phyloP scores from a whole-genome alignment of 352 stramenopile species.

The Phytophthora sp. region DNA sequence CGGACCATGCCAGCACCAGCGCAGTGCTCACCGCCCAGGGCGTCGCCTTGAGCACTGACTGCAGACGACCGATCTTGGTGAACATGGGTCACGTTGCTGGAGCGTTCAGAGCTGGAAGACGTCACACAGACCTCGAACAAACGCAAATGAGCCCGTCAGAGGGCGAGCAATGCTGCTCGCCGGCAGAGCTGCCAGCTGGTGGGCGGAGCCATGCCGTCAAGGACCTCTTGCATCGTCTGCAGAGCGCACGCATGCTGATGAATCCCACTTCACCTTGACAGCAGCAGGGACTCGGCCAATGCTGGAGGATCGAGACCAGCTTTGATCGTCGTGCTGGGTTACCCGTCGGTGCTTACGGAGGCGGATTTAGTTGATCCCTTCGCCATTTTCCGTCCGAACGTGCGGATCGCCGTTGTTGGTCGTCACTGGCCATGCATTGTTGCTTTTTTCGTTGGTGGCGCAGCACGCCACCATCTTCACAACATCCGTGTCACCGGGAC shows the following conservation, averaged over 20 bases:
- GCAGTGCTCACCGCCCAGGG: conserved; percentile 20
- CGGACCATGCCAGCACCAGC: conserved; percentile 19
- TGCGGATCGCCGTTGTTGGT: conserved; percentile 8
- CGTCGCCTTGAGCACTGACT: conserved; percentile 8
- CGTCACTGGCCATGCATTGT: neutral
- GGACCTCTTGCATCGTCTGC: conserved; percentile 33
- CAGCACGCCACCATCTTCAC: too few relatives aligned
- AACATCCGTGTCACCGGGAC: conserved; percentile 19
- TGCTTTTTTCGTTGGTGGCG: neutral
- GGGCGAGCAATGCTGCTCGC: too few relatives aligned
- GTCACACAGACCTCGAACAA: conserved; percentile 15
- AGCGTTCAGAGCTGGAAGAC: neutral
- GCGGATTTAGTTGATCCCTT: neutral
- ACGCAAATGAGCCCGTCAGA: conserved; percentile 22
- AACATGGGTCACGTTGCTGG: conserved; percentile 13
- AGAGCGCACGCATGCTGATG: conserved; percentile 30
- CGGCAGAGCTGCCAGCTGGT: too few relatives aligned
- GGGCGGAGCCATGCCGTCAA: conserved; percentile 28
- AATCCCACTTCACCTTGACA: conserved; percentile 18
- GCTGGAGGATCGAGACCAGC: too few relatives aligned
- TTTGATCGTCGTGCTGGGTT: neutral
- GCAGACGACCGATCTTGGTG: conserved; percentile 14
- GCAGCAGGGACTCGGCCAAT: neutral
- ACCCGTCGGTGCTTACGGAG: neutral
- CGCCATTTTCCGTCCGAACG: neutral